Evolutionary conservation across 805 yeast genomes (phyloP).

Genomic region (Lipomyces mesembrius): DNA sequence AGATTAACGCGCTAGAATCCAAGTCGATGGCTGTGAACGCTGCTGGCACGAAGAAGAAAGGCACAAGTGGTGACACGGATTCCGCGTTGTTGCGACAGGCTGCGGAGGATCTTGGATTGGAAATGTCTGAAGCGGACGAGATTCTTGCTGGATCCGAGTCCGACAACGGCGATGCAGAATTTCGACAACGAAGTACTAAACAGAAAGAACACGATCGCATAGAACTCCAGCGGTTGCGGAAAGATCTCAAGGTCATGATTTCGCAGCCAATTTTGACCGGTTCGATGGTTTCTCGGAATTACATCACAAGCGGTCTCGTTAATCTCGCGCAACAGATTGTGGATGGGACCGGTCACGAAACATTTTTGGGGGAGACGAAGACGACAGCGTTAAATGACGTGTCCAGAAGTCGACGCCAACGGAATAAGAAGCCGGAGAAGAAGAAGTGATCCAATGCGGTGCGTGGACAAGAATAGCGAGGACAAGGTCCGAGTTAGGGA

Average conservation of each 20-base stretch:
- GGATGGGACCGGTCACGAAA: constrained; percentile 66
- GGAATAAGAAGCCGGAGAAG: neutral
- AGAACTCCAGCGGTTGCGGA: constrained; percentile 34
- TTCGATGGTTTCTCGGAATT: constrained; percentile 37
- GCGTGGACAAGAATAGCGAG: neutral
- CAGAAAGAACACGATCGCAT: constrained; percentile 15
- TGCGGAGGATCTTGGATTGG: constrained; percentile 90
- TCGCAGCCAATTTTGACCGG: constrained; percentile 40
- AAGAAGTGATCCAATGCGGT: neutral
- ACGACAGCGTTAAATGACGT: constrained; percentile 71
- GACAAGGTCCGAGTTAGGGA: neutral
- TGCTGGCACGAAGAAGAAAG: constrained; percentile 50
- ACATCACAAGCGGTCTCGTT: constrained; percentile 44
- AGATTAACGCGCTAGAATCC: constrained; percentile 73
- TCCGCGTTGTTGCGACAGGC: constrained; percentile 84
- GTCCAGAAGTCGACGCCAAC: constrained; percentile 41
- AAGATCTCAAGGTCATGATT: constrained; percentile 41
- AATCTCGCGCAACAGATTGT: constrained; percentile 53
- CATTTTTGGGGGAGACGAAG: constrained; percentile 71
- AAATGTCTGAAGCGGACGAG: constrained; percentile 72
- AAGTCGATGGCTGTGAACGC: constrained; percentile 54
- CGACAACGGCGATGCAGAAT: constrained; percentile 41
- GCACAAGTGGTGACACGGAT: constrained; percentile 47
- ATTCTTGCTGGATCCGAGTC: constrained; percentile 48
- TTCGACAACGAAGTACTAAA: neutral